phyloP scores from a whole-genome alignment of 2,329 filamentous ascomycete species.

The Juglanconis juglandina region DNA sequence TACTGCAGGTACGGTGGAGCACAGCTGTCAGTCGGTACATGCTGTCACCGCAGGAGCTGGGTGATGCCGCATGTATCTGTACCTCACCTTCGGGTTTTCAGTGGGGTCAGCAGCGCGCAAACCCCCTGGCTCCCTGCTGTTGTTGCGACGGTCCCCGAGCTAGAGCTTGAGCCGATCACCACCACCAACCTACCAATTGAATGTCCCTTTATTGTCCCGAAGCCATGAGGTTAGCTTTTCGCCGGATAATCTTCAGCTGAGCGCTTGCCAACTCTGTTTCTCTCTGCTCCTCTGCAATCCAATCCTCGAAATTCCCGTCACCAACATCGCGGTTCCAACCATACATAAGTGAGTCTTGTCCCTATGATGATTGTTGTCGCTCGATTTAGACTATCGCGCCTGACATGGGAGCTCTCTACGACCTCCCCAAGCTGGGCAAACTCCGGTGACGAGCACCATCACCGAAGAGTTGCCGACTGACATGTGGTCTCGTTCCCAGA shows the following conservation, averaged over 20 bases:
- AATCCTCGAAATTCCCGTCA: too few species aligned
- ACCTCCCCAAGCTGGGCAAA: slow-evolving; percentile 8
- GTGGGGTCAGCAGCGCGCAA: too few species aligned
- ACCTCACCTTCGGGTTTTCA: neutral
- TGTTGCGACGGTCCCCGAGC: neutral
- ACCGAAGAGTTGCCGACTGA: slow-evolving; percentile 13
- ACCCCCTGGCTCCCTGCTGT: neutral
- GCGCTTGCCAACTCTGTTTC: too few species aligned
- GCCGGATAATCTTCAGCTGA: too few species aligned
- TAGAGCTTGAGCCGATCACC: neutral
- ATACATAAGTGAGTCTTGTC: too few species aligned
- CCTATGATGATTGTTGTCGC: too few species aligned
- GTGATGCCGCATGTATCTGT: neutral
- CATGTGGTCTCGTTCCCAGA: slow-evolving; percentile 5
- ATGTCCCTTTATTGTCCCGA: neutral
- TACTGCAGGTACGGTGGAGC: too few species aligned
- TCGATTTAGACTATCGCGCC: too few species aligned
- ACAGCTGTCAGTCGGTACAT: neutral
- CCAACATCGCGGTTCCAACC: too few species aligned
- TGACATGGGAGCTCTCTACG: neutral
- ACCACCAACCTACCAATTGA: neutral
- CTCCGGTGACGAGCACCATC: slow-evolving; percentile 10
- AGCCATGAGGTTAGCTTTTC: neutral
- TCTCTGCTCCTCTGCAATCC: too few species aligned
- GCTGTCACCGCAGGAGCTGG: too few species aligned